Percentiles rank a stretch among this genome's conserved stretches.
Conservation (phyloP, 371 early-diverging fungal species). For the Mucor indicus region DNA sequence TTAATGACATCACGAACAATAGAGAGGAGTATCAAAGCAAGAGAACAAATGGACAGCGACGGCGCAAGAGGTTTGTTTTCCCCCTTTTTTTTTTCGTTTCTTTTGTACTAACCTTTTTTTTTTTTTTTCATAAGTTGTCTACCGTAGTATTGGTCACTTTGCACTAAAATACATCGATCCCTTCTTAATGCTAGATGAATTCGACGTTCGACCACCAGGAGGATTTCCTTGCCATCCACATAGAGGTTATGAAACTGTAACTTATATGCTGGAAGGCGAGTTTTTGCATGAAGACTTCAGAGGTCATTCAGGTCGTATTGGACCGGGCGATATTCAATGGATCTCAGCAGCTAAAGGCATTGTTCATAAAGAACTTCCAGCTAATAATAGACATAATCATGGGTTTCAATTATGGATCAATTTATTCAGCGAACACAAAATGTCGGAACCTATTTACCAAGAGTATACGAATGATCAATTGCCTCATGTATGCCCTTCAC, state of each 20-base stretch:
- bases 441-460: conserved; percentile 73
- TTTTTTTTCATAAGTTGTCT: conserved; percentile 37
- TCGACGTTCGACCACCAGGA: conserved; percentile 52
- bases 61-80: conserved; percentile 12
- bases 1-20: too few relatives aligned
- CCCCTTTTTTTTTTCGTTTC: too few relatives aligned
- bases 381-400: conserved; percentile 30
- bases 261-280: conserved; percentile 71
- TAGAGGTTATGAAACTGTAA: conserved; percentile 73
- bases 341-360: conserved; percentile 80
- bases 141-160: conserved; percentile 68
- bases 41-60: conserved; percentile 18
- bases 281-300: conserved; percentile 79
- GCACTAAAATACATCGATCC: conserved; percentile 75
- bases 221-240: conserved; percentile 68
- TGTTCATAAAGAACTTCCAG: conserved; percentile 76
- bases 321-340: conserved; percentile 73
- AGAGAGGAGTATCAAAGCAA: too few relatives aligned
- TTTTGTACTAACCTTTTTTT: not conserved
- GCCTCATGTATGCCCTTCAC: conserved; percentile 47
- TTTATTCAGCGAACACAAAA: conserved; percentile 74
- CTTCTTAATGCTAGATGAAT: conserved; percentile 82
- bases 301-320: conserved; percentile 70
- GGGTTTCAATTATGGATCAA: conserved; percentile 88
- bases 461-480: conserved; percentile 62